phyloP scores from a whole-genome alignment of 73 alveolate genomes.

The Uronychia binucleata region DNA sequence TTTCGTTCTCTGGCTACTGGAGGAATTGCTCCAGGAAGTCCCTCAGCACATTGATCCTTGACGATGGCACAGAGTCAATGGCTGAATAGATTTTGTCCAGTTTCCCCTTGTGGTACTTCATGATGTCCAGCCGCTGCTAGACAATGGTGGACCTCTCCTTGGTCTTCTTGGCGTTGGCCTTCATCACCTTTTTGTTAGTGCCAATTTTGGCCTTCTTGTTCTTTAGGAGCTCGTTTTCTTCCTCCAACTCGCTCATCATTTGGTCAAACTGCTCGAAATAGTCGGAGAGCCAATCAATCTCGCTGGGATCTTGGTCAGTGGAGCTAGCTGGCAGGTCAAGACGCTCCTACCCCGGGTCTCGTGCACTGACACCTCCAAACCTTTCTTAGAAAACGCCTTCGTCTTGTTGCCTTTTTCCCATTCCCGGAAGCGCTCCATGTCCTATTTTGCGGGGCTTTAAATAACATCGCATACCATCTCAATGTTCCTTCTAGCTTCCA shows the following conservation, averaged over 20 bases:
- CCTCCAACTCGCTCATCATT: not conserved
- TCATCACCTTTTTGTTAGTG: not conserved
- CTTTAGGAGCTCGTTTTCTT: not conserved
- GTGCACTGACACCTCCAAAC: no score
- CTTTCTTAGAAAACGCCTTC: not conserved
- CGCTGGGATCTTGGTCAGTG: no score
- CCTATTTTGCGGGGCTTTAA: no score
- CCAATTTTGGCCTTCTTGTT: not conserved
- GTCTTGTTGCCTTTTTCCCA: not conserved
- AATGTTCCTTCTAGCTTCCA: constrained; percentile 49
- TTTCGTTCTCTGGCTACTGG: not conserved
- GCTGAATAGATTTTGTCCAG: not conserved
- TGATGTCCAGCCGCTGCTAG: not conserved
- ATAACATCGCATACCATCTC: no score
- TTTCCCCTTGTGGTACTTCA: not conserved
- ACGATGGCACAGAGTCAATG: not conserved
- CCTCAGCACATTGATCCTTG: not conserved
- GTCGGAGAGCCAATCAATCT: not conserved
- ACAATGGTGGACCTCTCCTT: not conserved
- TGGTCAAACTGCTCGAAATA: not conserved
- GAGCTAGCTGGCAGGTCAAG: no score
- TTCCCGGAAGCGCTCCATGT: not conserved
- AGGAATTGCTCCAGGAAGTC: constrained; percentile 1
- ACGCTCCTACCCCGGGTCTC: no score
- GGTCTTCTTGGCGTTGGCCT: not conserved